phyloP scores from a whole-genome alignment of 768 basidiomycete species.

The Phanerodontia chrysosporium region DNA sequence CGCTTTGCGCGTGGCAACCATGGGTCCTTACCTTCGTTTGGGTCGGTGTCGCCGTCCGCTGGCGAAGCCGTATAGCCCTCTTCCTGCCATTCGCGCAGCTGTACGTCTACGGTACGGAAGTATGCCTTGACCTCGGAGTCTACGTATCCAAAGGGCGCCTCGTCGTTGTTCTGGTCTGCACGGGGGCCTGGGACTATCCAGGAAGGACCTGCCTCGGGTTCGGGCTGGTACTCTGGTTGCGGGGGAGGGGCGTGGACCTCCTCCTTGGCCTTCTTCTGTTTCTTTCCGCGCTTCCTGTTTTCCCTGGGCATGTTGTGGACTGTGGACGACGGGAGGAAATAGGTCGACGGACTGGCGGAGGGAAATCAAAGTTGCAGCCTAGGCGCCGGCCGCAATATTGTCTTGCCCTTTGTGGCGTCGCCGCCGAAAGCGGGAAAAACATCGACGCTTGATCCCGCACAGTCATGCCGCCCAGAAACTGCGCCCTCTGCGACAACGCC shows the following conservation, averaged over 20 bases:
- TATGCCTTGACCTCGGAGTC: constrained; percentile 91
- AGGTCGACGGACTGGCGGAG: background rate
- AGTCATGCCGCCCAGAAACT: constrained; percentile 75
- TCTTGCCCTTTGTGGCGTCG: constrained; percentile 6
- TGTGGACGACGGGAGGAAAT: background rate
- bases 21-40: constrained; percentile 59
- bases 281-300: constrained; percentile 73
- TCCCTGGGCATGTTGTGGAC: constrained; percentile 61
- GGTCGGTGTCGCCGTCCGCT: constrained; percentile 47
- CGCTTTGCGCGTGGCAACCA: background rate
- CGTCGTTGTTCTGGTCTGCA: constrained; percentile 40
- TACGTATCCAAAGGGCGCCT: constrained; percentile 87
- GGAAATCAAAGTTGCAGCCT: background rate
- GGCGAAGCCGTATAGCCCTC: constrained; percentile 37
- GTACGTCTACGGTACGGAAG: constrained; percentile 83
- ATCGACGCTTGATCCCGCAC: constrained; percentile 12
- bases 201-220: constrained; percentile 46
- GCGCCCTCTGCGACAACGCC: constrained; percentile 69
- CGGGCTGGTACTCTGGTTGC: background rate
- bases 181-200: constrained; percentile 57
- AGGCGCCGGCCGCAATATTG: background rate
- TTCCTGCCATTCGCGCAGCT: constrained; percentile 85
- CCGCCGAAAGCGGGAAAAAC: background rate
- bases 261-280: constrained; percentile 51
- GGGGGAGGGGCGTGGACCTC: constrained; percentile 17